Evolutionary conservation across 2,329 filamentous ascomycete genomes (phyloP).

Genomic region (Myriosclerotinia curreyana): DNA sequence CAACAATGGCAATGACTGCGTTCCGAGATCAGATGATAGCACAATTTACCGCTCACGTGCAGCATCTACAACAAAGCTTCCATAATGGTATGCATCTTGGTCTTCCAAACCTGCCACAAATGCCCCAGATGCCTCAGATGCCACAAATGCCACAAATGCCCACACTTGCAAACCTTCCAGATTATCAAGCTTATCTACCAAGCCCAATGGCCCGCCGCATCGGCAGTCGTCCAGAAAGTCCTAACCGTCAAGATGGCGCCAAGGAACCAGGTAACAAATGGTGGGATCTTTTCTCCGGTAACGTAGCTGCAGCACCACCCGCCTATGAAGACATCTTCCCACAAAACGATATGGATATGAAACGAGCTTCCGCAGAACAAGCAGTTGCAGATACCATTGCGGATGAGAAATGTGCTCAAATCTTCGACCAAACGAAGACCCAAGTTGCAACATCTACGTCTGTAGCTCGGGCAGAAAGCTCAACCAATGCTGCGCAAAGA

Average conservation of each 20-base stretch:
- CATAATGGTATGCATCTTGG: slow-evolving; percentile 51
- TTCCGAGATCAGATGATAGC: slow-evolving; percentile 71
- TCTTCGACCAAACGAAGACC: slow-evolving; percentile 48
- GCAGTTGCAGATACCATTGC: slow-evolving; percentile 58
- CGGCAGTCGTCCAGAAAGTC: slow-evolving; percentile 49
- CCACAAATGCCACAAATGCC: slow-evolving; percentile 45
- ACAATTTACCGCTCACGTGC: slow-evolving; percentile 37
- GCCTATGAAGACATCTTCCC: slow-evolving; percentile 80
- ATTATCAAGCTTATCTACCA: slow-evolving; percentile 67
- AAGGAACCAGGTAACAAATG: slow-evolving; percentile 56
- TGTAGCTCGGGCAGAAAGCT: slow-evolving; percentile 32
- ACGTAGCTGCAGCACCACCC: slow-evolving; percentile 57
- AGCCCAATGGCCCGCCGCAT: slow-evolving; percentile 67
- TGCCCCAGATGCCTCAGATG: slow-evolving; percentile 55
- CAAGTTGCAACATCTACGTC: slow-evolving; percentile 9
- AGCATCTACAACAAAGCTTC: slow-evolving; percentile 67
- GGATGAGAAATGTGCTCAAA: slow-evolving; percentile 53
- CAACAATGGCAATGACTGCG: slow-evolving; percentile 62
- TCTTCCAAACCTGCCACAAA: slow-evolving; percentile 61
- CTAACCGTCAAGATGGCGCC: slow-evolving; percentile 27
- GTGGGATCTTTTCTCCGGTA: slow-evolving; percentile 64
- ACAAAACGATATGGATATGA: slow-evolving; percentile 49
- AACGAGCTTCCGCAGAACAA: slow-evolving; percentile 55
- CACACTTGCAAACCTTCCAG: slow-evolving; percentile 62
- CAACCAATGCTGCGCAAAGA: slow-evolving; percentile 43